phyloP scores from a whole-genome alignment of 2,329 filamentous ascomycete genomes.

The Talaromyces atroroseus region DNA sequence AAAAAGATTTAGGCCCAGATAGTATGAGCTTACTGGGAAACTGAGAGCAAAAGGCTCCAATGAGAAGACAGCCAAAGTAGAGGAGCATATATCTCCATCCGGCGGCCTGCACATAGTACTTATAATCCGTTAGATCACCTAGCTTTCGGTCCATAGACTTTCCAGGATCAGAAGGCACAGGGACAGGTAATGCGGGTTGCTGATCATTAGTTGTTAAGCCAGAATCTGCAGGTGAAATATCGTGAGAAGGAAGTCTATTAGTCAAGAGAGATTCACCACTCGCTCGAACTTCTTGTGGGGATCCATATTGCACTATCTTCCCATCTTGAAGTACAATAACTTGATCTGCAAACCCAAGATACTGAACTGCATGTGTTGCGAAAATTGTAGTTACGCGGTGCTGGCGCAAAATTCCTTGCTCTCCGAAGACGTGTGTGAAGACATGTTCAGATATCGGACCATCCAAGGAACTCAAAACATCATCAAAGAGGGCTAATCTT shows the following conservation, averaged over 20 bases:
- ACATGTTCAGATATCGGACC: constrained; percentile 43
- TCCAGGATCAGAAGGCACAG: background rate
- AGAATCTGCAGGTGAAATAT: background rate
- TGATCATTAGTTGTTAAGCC: background rate
- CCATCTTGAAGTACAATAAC: constrained; percentile 3
- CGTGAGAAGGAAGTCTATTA: background rate
- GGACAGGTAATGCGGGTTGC: background rate
- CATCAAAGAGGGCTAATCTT: constrained; percentile 66
- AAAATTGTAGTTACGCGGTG: background rate
- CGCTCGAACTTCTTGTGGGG: constrained; percentile 10
- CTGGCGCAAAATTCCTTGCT: background rate
- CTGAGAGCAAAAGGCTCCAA: constrained; percentile 36
- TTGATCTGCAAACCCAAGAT: background rate
- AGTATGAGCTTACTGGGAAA: constrained; percentile 29
- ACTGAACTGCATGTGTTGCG: background rate
- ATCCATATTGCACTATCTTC: background rate
- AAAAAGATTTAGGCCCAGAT: background rate
- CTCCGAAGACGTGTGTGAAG: constrained; percentile 4
- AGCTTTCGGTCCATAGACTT: background rate
- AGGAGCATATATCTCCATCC: constrained; percentile 28
- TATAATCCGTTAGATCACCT: constrained; percentile 1
- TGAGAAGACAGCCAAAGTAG: constrained; percentile 33
- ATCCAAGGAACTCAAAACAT: constrained; percentile 81
- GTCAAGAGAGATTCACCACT: background rate
- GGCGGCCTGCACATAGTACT: constrained; percentile 24